These are phyloP conservation scores for Xerocomellus dryophilus DNA, from an alignment of 768 basidiomycete species.

Conservation along the genomic window DNA sequence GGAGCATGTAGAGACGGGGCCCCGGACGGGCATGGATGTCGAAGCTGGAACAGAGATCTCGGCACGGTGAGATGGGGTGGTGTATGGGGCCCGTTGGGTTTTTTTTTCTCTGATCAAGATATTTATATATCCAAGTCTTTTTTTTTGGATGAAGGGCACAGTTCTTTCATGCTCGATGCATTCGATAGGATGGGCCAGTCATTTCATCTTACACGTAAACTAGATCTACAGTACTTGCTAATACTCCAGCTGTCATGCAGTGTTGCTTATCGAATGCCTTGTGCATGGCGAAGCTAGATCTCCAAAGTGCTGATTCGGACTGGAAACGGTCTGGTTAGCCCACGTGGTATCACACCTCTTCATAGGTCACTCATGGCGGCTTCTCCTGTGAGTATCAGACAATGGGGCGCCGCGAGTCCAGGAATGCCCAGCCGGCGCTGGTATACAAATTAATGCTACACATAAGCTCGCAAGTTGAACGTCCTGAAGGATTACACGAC, in stretches of 20 bases:
- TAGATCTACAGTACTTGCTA: background rate
- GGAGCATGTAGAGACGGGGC: background rate
- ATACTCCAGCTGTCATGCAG: background rate
- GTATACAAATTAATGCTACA: no score
- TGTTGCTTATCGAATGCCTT: no score
- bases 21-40: background rate
- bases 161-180: background rate
- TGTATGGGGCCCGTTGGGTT: background rate
- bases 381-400: no score
- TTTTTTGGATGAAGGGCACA: no score
- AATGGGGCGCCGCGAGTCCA: no score
- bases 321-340: no score
- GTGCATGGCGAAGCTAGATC: no score
- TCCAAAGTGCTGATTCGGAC: no score
- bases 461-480: background rate
- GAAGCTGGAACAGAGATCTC: background rate
- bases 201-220: background rate
- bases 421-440: no score
- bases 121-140: no score
- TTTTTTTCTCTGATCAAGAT: background rate
- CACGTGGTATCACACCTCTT: no score
- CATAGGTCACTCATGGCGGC: no score
- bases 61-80: background rate
- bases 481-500: background rate
- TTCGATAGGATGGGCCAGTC: background rate